phyloP scores from a whole-genome alignment of 106 monocot genomes.

The Chionographis japonica region DNA sequence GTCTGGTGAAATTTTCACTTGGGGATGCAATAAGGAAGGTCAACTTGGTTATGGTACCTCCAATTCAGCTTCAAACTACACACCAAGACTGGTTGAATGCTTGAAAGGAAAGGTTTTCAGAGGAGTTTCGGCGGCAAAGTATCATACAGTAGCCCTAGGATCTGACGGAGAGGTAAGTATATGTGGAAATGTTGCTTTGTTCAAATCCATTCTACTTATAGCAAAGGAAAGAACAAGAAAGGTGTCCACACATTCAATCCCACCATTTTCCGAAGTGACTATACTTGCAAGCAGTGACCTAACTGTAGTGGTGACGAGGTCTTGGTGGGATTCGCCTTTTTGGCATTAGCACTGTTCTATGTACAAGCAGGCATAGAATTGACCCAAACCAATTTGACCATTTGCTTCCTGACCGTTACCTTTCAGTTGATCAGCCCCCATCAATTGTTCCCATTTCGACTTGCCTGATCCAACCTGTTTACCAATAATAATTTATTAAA shows the following conservation, averaged over 20 bases:
- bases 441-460: too few species aligned
- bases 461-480: too few species aligned
- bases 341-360: neutral
- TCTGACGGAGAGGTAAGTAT: slow-evolving; percentile 77
- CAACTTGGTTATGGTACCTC: slow-evolving; percentile 99
- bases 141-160: slow-evolving; percentile 79
- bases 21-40: slow-evolving; percentile 99
- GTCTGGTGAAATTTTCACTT: slow-evolving; percentile 91
- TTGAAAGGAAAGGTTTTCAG: slow-evolving; percentile 87
- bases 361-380: too few species aligned
- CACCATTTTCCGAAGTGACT: too few species aligned
- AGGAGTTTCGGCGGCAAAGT: slow-evolving; percentile 84
- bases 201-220: too few species aligned
- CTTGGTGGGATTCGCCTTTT: neutral
- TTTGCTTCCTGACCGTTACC: too few species aligned
- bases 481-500: too few species aligned
- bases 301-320: too few species aligned
- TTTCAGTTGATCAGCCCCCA: too few species aligned
- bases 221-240: too few species aligned
- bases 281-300: neutral
- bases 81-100: slow-evolving; percentile 85
- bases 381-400: too few species aligned
- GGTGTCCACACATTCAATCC: too few species aligned
- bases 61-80: slow-evolving; percentile 94
- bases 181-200: neutral